Evolutionary conservation across 2,329 filamentous ascomycete genomes (phyloP), one percentile per base, ranked within the genome.

Genomic region (Aspergillus neoniger): DNA sequence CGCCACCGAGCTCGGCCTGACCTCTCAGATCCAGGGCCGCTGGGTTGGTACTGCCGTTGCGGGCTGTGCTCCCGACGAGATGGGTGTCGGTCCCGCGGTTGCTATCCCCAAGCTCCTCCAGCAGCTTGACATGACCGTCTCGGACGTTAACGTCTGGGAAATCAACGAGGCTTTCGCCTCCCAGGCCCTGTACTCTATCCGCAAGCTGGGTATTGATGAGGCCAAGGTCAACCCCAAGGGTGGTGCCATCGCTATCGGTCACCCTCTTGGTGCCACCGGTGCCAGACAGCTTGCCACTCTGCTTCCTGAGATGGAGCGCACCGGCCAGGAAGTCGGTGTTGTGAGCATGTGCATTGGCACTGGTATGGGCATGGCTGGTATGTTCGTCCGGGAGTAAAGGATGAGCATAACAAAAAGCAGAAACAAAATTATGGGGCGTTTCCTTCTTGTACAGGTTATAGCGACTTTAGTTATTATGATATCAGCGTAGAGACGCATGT

Each of bases 181-280:
- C 52, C 86, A 88, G 70, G 84, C 85, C 41, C 70, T 88, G 55
- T 85, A 96, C 78, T 93, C 89, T 69, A 79, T 94, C 49, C 81
- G 91, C 62, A 84, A 86, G 69, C 66, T 81, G 21, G 70, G 85
- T 71, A 66, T 87, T 79, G 83, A 88, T 67, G 78, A 85, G 58
- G 86, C 85, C 7, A 88, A 85, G 77, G 90, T 97, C 17, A 98
- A 98, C 78, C 92, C 92, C 0, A 92, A 96, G 69, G 94, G 94
- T 62, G 93, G 94, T 32, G 94, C 93, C 2, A 96, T 97, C 75
- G 93, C 94, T n/a, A 79, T 97, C 23, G 94, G 94, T 1, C 94
- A 97, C 75, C 93, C 93, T 5, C 83, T 97, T 1, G 93, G 94
- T 50, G 93, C 92, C 32, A 97, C 93, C 5, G 92, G 91, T 36